These are phyloP conservation scores for Psilocybe azurescens DNA, from an alignment of 768 basidiomycete genomes.

Conservation along the genomic window DNA sequence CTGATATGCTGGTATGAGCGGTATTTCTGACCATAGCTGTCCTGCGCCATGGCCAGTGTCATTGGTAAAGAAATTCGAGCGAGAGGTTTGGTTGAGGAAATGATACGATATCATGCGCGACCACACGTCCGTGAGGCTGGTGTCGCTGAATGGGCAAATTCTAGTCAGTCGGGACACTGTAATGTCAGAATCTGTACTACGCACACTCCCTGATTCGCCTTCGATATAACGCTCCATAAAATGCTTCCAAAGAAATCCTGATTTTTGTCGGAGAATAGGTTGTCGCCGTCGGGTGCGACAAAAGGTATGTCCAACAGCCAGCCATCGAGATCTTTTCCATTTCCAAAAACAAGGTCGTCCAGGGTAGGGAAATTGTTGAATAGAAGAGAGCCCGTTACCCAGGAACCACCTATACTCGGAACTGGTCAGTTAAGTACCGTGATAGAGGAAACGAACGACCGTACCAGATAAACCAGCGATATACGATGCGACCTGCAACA, in stretches of 20 bases:
- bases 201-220: conserved; percentile 58
- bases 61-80: conserved; percentile 64
- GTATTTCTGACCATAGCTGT: conserved; percentile 67
- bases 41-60: conserved; percentile 72
- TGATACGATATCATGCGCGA: conserved; percentile 72
- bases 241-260: conserved; percentile 59
- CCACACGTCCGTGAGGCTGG: conserved; percentile 70
- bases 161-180: not conserved
- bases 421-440: not conserved
- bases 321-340: conserved; percentile 47
- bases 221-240: conserved; percentile 59
- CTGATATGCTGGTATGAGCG: conserved; percentile 54
- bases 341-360: conserved; percentile 64
- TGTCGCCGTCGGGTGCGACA: conserved; percentile 54
- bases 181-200: conserved; percentile 23
- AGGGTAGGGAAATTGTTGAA: conserved; percentile 69
- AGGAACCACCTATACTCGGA: conserved; percentile 58
- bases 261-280: conserved; percentile 50
- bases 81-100: conserved; percentile 70
- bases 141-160: conserved; percentile 48
- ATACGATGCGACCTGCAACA: conserved; percentile 76
- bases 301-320: conserved; percentile 66
- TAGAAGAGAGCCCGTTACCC: conserved; percentile 66
- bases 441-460: conserved; percentile 14
- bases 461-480: conserved; percentile 68